These are phyloP conservation scores for Suillus spraguei DNA, from an alignment of 768 basidiomycete genomes.

Conservation along the genomic window DNA sequence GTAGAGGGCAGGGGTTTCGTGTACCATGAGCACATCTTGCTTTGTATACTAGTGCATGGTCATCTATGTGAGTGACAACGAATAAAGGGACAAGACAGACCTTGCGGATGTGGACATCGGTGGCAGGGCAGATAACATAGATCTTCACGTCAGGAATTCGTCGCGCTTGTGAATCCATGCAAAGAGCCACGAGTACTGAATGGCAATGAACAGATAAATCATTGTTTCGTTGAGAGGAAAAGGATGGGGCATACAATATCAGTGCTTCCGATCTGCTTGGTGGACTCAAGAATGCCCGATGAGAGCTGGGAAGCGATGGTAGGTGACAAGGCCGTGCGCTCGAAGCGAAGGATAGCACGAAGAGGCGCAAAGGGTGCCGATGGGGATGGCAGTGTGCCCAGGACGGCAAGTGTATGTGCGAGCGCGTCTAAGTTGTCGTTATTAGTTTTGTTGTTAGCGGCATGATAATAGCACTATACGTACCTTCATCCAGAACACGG, in stretches of 20 bases:
- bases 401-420: constrained; percentile 65
- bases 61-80: background rate
- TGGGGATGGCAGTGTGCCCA: constrained; percentile 59
- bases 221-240: constrained; percentile 1
- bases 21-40: constrained; percentile 72
- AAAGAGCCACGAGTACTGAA: constrained; percentile 80
- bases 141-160: constrained; percentile 73
- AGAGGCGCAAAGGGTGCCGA: constrained; percentile 26
- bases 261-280: constrained; percentile 56
- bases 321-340: constrained; percentile 70
- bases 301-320: constrained; percentile 40
- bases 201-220: constrained; percentile 9
- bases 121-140: constrained; percentile 85
- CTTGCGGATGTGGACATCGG: constrained; percentile 87
- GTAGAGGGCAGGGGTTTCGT: constrained; percentile 84
- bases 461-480: background rate
- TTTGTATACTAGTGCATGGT: constrained; percentile 60
- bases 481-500: constrained; percentile 55
- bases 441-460: background rate
- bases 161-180: constrained; percentile 58
- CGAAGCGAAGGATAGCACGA: constrained; percentile 72
- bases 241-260: constrained; percentile 57
- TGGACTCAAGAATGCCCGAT: constrained; percentile 39
- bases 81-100: constrained; percentile 34
- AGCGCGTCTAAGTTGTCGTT: background rate